phyloP scores from a whole-genome alignment of 2,329 filamentous ascomycete genomes.

The Arthroderma uncinatum region DNA sequence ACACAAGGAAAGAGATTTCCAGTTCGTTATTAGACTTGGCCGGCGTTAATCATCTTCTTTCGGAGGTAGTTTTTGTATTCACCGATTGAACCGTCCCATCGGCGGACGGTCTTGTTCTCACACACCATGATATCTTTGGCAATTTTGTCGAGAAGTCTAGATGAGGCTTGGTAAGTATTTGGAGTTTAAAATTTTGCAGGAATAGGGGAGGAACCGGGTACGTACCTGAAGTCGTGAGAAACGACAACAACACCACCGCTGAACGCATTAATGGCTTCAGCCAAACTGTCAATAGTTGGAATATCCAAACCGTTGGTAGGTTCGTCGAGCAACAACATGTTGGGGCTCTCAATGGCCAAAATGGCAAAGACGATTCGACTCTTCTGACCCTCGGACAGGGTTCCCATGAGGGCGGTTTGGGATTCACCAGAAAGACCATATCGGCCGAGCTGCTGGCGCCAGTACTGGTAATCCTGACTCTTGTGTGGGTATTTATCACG shows the following conservation, averaged over 20 bases:
- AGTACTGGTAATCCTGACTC: conserved; percentile 98
- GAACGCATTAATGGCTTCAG: conserved; percentile 93
- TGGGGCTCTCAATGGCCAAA: conserved; percentile 85
- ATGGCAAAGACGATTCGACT: conserved; percentile 96
- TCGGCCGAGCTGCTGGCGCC: conserved; percentile 90
- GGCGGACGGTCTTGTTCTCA: conserved; percentile 86
- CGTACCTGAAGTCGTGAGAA: conserved; percentile 96
- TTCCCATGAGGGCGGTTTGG: conserved; percentile 96
- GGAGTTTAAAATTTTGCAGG: neutral
- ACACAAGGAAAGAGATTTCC: conserved; percentile 1
- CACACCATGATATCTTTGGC: conserved; percentile 99
- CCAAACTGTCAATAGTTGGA: conserved; percentile 92
- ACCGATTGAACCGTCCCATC: conserved; percentile 81
- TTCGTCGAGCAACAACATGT: conserved; percentile 97
- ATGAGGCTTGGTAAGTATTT: conserved; percentile 18
- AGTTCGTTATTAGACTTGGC: conserved; percentile 57
- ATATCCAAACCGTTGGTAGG: conserved; percentile 99
- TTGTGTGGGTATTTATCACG: conserved; percentile 84
- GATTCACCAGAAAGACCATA: conserved; percentile 89
- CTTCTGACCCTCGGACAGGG: conserved; percentile 94
- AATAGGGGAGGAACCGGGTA: neutral
- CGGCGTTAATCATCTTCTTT: conserved; percentile 93
- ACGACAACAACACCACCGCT: conserved; percentile 95
- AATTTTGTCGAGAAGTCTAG: conserved; percentile 93
- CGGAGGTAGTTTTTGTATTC: conserved; percentile 97